Conservation (phyloP, 305 asterid genomes). For the Fraxinus dipetala region DNA sequence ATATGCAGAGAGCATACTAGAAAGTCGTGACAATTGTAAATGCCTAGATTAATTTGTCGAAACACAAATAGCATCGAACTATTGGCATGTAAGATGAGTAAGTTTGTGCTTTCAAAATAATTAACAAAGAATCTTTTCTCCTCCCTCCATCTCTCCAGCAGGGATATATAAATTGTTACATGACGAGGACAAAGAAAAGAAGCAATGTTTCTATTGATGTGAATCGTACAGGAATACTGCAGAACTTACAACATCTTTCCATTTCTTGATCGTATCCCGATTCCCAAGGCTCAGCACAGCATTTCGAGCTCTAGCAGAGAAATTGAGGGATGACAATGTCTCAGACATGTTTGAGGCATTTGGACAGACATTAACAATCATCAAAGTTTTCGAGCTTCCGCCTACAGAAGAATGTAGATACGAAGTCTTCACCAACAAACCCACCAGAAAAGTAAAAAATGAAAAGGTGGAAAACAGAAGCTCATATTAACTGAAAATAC, state of each 20-base stretch:
- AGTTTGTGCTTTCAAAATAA: conserved; percentile 12
- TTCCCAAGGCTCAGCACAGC: conserved; percentile 84
- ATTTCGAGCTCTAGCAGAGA: conserved; percentile 91
- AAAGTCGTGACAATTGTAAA: not conserved
- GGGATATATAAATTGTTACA: not conserved
- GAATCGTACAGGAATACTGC: conserved; percentile 18
- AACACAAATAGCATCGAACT: conserved; percentile 9
- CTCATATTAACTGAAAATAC: conserved; percentile 8
- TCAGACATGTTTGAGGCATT: conserved; percentile 65
- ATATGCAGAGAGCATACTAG: conserved; percentile 10
- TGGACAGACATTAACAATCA: conserved; percentile 82
- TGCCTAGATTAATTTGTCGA: conserved; percentile 18
- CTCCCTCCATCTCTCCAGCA: conserved; percentile 6
- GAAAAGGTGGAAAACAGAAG: conserved; percentile 7
- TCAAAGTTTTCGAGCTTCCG: conserved; percentile 85
- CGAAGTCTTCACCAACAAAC: conserved; percentile 3
- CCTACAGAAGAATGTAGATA: conserved; percentile 51
- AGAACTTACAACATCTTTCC: conserved; percentile 93
- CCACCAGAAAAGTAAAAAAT: conserved; percentile 3
- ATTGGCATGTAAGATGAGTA: conserved; percentile 12
- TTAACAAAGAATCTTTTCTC: conserved; percentile 8
- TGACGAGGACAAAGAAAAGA: not conserved
- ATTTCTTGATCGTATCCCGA: conserved; percentile 91
- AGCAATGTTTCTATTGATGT: conserved; percentile 5
- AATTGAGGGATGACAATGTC: conserved; percentile 87